Conservation (phyloP, 2,329 filamentous ascomycete genomes). For the Boeremia lycopersici region DNA sequence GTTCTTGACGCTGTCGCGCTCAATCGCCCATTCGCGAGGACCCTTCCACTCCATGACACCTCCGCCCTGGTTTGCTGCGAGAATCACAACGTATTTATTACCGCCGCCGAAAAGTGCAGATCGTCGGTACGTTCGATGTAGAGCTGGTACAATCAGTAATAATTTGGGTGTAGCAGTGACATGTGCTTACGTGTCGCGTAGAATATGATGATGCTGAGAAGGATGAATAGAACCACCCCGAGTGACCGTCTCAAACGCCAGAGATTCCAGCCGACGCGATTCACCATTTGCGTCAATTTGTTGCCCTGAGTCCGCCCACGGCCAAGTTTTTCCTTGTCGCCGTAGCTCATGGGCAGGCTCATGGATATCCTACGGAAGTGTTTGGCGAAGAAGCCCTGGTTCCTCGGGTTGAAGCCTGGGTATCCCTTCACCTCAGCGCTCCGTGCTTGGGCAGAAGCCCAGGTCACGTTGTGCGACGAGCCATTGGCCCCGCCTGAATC, state of each 20-base stretch:
- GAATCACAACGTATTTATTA: slow-evolving; percentile 88
- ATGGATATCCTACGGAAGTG: slow-evolving; percentile 82
- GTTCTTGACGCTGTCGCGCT: slow-evolving; percentile 93
- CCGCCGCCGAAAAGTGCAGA: slow-evolving; percentile 79
- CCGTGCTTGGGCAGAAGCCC: slow-evolving; percentile 82
- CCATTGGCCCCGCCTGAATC: slow-evolving; percentile 67
- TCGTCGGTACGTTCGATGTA: slow-evolving; percentile 70
- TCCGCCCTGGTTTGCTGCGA: slow-evolving; percentile 91
- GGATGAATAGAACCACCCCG: slow-evolving; percentile 63
- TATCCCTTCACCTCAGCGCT: slow-evolving; percentile 76
- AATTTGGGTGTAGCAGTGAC: not conserved
- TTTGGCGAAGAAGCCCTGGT: slow-evolving; percentile 84
- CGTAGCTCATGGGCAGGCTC: slow-evolving; percentile 72
- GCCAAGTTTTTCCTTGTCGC: slow-evolving; percentile 78
- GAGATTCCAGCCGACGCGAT: slow-evolving; percentile 57
- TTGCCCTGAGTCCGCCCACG: slow-evolving; percentile 57
- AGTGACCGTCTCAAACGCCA: slow-evolving; percentile 70
- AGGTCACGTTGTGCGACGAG: slow-evolving; percentile 64
- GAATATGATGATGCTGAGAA: slow-evolving; percentile 69
- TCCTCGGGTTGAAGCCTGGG: slow-evolving; percentile 78
- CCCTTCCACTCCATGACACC: slow-evolving; percentile 99
- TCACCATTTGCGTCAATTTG: slow-evolving; percentile 42
- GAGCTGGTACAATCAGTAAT: slow-evolving; percentile 51
- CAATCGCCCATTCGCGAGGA: slow-evolving; percentile 95
- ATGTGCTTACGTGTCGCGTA: slow-evolving; percentile 73